Conservation (phyloP, 768 basidiomycete species). For the Leccinum disarticulatum region DNA sequence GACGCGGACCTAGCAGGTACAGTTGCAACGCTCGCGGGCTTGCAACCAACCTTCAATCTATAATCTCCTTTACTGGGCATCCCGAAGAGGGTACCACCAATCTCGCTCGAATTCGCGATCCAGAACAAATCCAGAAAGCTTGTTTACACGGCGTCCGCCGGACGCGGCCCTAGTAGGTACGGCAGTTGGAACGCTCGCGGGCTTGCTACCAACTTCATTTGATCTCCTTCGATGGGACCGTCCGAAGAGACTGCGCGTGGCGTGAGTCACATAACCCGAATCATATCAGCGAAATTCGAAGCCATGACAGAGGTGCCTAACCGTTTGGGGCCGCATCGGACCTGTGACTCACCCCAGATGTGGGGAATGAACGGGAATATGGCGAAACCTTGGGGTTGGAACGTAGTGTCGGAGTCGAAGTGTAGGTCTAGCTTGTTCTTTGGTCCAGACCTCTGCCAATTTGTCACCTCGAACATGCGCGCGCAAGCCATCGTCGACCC, state of each 20-base stretch:
- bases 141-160: neutral
- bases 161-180: neutral
- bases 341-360: no score
- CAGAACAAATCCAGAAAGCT: neutral
- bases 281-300: neutral
- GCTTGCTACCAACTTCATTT: neutral
- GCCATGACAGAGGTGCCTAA: no score
- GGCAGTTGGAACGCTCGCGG: neutral
- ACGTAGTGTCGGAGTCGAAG: no score
- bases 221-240: neutral
- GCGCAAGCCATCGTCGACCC: neutral
- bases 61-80: conserved; percentile 42
- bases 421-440: no score
- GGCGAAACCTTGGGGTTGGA: neutral
- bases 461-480: neutral
- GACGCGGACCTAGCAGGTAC: conserved; percentile 12
- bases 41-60: conserved; percentile 8
- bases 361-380: no score
- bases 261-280: no score
- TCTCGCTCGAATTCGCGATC: conserved; percentile 13
- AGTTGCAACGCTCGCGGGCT: conserved; percentile 34
- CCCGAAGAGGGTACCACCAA: conserved; percentile 20
- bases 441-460: neutral
- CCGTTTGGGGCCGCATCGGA: neutral
- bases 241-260: no score